Conservation (phyloP, 352 stramenopile species). For the Phytophthora constricta region DNA sequence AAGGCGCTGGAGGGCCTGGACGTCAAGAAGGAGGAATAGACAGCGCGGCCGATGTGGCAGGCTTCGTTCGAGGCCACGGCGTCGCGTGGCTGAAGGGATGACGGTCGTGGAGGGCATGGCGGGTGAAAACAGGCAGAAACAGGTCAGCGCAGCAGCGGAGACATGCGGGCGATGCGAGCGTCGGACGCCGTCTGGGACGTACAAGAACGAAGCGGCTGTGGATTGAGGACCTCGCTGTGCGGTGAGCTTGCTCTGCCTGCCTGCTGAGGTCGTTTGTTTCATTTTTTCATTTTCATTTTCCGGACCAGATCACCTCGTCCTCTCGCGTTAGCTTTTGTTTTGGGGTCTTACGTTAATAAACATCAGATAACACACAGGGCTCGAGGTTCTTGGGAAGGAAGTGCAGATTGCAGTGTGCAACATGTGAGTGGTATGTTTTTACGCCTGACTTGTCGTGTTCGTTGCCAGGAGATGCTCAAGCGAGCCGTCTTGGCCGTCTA, state of each 20-base stretch:
- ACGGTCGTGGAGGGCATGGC: background rate
- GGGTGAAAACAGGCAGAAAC: background rate
- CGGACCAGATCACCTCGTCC: slow-evolving; percentile 29
- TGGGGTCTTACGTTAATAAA: background rate
- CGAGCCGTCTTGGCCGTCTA: slow-evolving; percentile 36
- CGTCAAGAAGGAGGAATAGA: slow-evolving; percentile 92
- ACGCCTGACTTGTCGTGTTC: background rate
- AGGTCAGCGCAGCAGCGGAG: background rate
- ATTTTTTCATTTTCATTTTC: slow-evolving; percentile 44
- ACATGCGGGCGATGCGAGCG: background rate
- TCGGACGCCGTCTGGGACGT: background rate
- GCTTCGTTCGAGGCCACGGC: background rate
- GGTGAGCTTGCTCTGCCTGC: slow-evolving; percentile 1
- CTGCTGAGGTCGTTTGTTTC: slow-evolving; percentile 24
- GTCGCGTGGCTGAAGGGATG: background rate
- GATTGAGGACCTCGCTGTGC: background rate
- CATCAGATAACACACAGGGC: background rate
- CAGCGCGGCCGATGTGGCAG: too few species aligned
- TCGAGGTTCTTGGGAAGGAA: too few species aligned
- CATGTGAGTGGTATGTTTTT: background rate
- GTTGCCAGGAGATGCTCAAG: slow-evolving; percentile 16
- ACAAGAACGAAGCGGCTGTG: background rate
- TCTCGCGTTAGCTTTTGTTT: slow-evolving; percentile 28
- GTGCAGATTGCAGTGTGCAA: slow-evolving; percentile 4
- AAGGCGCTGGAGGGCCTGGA: slow-evolving; percentile 91